Conservation (phyloP, 1,284 basidiomycete genomes). For the Cryptococcus hybrid region DNA sequence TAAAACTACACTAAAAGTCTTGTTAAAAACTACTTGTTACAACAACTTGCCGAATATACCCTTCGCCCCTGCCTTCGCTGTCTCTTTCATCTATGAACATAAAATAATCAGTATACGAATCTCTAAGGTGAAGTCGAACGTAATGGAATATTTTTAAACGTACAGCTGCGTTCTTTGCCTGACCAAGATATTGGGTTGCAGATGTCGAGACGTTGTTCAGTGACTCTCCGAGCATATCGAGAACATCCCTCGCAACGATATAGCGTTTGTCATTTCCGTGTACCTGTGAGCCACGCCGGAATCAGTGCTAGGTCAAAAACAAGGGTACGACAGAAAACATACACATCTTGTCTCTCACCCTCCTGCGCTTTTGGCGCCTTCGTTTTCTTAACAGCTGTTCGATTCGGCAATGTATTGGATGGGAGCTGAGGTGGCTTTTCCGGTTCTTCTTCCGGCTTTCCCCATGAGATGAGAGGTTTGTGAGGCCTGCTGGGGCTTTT, state of each 20-base stretch:
- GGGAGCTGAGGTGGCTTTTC: slow-evolving; percentile 16
- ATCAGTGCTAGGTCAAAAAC: no score
- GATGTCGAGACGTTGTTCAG: slow-evolving; percentile 35
- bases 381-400: slow-evolving; percentile 29
- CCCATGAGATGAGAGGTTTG: slow-evolving; percentile 46
- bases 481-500: slow-evolving; percentile 27
- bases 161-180: slow-evolving; percentile 43
- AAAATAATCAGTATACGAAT: neutral
- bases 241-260: slow-evolving; percentile 33
- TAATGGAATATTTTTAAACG: slow-evolving; percentile 8
- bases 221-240: slow-evolving; percentile 37
- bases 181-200: slow-evolving; percentile 36
- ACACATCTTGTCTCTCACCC: slow-evolving; percentile 42
- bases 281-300: slow-evolving; percentile 19
- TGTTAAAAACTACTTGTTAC: no score
- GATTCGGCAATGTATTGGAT: slow-evolving; percentile 20
- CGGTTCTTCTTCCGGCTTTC: slow-evolving; percentile 30
- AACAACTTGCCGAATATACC: slow-evolving; percentile 39
- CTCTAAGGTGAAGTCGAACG: neutral
- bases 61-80: slow-evolving; percentile 42
- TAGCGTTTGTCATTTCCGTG: slow-evolving; percentile 41
- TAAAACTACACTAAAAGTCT: no score
- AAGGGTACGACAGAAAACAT: slow-evolving; percentile 4
- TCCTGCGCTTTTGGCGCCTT: slow-evolving; percentile 22
- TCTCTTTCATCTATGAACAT: slow-evolving; percentile 36